Percentiles rank a stretch among this genome's conserved stretches.
Evolutionary conservation across 108 stramenopile species (phyloP).

Genomic region (Parmales sp.): DNA sequence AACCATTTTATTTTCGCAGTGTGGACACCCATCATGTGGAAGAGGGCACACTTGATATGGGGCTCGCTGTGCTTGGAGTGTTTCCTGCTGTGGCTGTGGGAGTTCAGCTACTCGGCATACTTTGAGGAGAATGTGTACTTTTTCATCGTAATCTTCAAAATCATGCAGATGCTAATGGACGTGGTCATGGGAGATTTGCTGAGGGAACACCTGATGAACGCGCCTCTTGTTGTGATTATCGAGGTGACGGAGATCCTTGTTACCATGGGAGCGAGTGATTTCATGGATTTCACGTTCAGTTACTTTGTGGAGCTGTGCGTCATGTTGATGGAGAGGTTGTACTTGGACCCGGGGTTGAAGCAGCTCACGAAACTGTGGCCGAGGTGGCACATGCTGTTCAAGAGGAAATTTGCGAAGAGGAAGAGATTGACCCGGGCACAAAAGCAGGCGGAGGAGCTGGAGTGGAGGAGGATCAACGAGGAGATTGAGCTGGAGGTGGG

Average conservation of each 20-base stretch:
- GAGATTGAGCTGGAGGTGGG: constrained; percentile 63
- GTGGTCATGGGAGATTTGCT: constrained; percentile 36
- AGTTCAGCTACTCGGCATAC: constrained; percentile 60
- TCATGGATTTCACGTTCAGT: constrained; percentile 56
- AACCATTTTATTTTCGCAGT: no score
- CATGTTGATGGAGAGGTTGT: constrained; percentile 52
- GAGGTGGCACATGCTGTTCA: constrained; percentile 55
- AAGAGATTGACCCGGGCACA: constrained; percentile 52
- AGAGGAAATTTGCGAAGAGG: constrained; percentile 30
- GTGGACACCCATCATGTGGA: constrained; percentile 47
- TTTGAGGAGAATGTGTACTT: constrained; percentile 50
- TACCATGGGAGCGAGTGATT: constrained; percentile 66
- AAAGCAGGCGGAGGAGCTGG: constrained; percentile 54
- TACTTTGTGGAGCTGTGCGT: constrained; percentile 54
- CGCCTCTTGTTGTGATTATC: constrained; percentile 51
- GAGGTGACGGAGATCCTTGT: constrained; percentile 52
- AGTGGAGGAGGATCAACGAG: constrained; percentile 63
- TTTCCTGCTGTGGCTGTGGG: constrained; percentile 46
- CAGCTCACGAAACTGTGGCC: constrained; percentile 43
- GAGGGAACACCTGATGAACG: constrained; percentile 48
- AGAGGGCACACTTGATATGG: constrained; percentile 57
- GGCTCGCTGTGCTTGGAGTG: constrained; percentile 28
- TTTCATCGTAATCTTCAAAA: constrained; percentile 54
- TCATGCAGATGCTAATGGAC: constrained; percentile 50
- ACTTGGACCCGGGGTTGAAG: constrained; percentile 54